Conservation (phyloP, 129 eudicot genomes). For the Heracleum sosnowskyi region DNA sequence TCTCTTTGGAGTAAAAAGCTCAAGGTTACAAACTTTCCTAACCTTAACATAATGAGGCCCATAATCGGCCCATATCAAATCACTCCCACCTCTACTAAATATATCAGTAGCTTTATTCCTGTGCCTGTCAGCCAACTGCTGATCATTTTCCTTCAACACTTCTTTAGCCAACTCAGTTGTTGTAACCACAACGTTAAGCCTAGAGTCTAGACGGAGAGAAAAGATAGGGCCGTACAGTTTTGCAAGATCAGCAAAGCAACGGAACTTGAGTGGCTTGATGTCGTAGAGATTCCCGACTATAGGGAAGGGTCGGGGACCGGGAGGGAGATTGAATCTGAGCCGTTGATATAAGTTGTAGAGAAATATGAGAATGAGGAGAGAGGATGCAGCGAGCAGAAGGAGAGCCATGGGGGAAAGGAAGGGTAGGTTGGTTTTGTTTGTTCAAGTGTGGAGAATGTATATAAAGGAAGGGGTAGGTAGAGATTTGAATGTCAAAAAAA, state of each 20-base stretch:
- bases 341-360: constrained; percentile 37
- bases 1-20: constrained; percentile 71
- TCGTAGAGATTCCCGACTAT: constrained; percentile 84
- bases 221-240: constrained; percentile 70
- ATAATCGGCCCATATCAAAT: constrained; percentile 89
- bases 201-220: constrained; percentile 58
- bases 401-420: constrained; percentile 29
- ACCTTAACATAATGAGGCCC: constrained; percentile 96
- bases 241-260: constrained; percentile 78
- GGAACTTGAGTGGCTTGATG: constrained; percentile 59
- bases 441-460: not conserved
- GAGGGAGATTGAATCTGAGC: constrained; percentile 69
- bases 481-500: not conserved
- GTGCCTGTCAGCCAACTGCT: constrained; percentile 66
- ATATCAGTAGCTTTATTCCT: constrained; percentile 45
- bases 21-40: constrained; percentile 71
- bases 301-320: constrained; percentile 83
- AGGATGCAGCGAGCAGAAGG: constrained; percentile 17
- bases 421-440: not conserved
- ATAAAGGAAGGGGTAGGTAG: not conserved
- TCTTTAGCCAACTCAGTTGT: constrained; percentile 62
- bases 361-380: constrained; percentile 19
- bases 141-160: constrained; percentile 82
- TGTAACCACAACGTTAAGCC: constrained; percentile 56
- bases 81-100: constrained; percentile 77